Evolutionary conservation across 768 basidiomycete genomes (phyloP).

Genomic region (Pisolithus orientalis): DNA sequence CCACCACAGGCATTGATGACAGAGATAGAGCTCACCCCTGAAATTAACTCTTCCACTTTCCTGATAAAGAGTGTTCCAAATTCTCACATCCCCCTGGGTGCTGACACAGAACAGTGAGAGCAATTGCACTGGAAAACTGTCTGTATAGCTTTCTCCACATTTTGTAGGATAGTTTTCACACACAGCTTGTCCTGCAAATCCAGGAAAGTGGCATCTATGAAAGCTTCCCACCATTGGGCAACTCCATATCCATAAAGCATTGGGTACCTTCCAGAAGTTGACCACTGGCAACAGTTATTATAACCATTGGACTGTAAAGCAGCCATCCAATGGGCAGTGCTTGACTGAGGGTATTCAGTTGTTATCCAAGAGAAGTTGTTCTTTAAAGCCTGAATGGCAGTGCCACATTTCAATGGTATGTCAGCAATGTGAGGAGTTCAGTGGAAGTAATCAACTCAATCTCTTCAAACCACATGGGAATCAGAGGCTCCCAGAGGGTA

Average conservation of each 20-base stretch:
- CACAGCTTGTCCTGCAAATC: conserved; percentile 15
- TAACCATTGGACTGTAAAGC: not conserved
- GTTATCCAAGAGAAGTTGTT: conserved; percentile 9
- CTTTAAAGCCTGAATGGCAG: conserved; percentile 6
- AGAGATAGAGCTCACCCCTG: conserved; percentile 2
- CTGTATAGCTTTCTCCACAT: not conserved
- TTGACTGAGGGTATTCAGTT: conserved; percentile 7
- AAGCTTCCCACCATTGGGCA: conserved; percentile 17
- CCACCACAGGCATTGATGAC: not conserved
- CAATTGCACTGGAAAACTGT: not conserved
- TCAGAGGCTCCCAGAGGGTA: conserved; percentile 21
- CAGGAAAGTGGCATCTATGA: conserved; percentile 8
- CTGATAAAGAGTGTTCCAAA: conserved; percentile 6
- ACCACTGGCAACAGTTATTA: not conserved
- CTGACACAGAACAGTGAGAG: not conserved
- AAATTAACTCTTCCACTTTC: conserved; percentile 9
- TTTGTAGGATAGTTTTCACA: conserved; percentile 2
- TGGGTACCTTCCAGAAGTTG: not conserved
- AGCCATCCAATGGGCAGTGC: not conserved
- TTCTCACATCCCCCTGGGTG: conserved; percentile 9
- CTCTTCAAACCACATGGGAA: conserved; percentile 20
- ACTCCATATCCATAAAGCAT: not conserved
- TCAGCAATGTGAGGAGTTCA: conserved; percentile 19
- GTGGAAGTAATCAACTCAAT: conserved; percentile 20
- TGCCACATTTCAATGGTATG: conserved; percentile 15